Evolutionary conservation across 768 basidiomycete genomes (phyloP).

Genomic region (Pleurotus pulmonarius): DNA sequence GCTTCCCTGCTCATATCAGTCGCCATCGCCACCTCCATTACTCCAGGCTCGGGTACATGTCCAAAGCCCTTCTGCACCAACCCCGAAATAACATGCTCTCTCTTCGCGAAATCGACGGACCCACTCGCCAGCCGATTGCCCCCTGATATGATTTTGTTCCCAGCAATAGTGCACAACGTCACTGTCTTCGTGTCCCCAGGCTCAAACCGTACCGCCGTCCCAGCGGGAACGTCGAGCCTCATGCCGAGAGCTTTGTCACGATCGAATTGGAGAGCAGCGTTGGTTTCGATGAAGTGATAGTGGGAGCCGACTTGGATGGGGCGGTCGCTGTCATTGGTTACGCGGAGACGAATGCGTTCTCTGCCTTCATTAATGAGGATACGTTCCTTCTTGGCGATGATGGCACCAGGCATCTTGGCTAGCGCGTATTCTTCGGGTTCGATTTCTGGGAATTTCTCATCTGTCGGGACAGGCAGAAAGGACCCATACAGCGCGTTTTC

Average conservation of each 20-base stretch:
- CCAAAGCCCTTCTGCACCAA: constrained; percentile 64
- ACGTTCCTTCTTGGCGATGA: constrained; percentile 60
- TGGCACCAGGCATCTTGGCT: constrained; percentile 67
- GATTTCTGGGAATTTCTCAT: constrained; percentile 58
- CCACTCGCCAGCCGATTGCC: constrained; percentile 74
- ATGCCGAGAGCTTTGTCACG: constrained; percentile 76
- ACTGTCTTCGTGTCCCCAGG: constrained; percentile 89
- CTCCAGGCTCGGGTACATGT: constrained; percentile 66
- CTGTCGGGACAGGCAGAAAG: constrained; percentile 78
- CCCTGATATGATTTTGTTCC: constrained; percentile 67
- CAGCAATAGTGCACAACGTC: constrained; percentile 75
- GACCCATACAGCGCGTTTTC: constrained; percentile 90
- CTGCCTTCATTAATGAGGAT: constrained; percentile 78
- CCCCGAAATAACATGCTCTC: constrained; percentile 41
- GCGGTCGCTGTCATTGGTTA: constrained; percentile 89
- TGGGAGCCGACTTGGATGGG: constrained; percentile 96
- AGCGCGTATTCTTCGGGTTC: constrained; percentile 46
- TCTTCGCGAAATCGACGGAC: constrained; percentile 37
- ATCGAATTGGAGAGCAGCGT: constrained; percentile 78
- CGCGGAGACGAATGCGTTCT: constrained; percentile 62
- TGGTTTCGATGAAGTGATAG: constrained; percentile 92
- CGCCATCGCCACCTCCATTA: constrained; percentile 44
- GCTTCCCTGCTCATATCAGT: constrained; percentile 61
- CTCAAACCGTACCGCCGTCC: constrained; percentile 95
- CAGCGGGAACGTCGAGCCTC: constrained; percentile 88